Percentiles rank a stretch among this genome's conserved stretches.
Evolutionary conservation across 2,329 filamentous ascomycete species (phyloP).

Genomic region (Emericellopsis cladophorae): DNA sequence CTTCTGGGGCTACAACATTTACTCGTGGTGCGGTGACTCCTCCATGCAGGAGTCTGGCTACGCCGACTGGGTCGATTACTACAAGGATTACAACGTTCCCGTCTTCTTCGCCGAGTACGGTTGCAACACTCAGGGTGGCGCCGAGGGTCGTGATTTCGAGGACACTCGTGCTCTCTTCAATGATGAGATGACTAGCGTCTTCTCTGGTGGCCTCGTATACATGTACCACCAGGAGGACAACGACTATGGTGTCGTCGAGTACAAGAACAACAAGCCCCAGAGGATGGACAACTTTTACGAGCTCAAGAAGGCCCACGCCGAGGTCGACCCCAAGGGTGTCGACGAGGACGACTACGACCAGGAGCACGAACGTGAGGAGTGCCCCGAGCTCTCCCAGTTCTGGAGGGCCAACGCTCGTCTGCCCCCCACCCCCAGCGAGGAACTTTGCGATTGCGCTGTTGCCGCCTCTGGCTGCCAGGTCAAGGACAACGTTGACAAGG

Average conservation of each 20-base stretch:
- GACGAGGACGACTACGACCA: constrained; percentile 55
- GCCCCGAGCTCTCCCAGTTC: constrained; percentile 49
- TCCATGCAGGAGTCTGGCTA: constrained; percentile 68
- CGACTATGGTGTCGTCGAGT: constrained; percentile 68
- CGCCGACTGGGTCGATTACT: constrained; percentile 72
- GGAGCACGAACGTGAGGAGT: constrained; percentile 25
- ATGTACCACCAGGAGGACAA: constrained; percentile 94
- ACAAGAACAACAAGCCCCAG: constrained; percentile 45
- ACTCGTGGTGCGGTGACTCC: constrained; percentile 94
- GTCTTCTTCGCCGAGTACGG: constrained; percentile 99
- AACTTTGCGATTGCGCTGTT: constrained; percentile 80
- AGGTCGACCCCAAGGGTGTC: constrained; percentile 53
- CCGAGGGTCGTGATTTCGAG: constrained; percentile 62
- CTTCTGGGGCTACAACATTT: constrained; percentile 99
- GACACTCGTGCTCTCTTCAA: constrained; percentile 78
- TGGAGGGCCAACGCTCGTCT: constrained; percentile 59
- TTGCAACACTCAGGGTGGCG: constrained; percentile 59
- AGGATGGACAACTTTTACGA: constrained; percentile 64
- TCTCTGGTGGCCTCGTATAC: constrained; percentile 96
- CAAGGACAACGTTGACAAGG: constrained; percentile 37
- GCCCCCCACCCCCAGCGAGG: constrained; percentile 67
- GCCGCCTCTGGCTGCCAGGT: constrained; percentile 60
- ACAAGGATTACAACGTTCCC: constrained; percentile 78
- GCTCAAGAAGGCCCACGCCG: constrained; percentile 57
- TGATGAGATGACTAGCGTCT: constrained; percentile 68